Evolutionary conservation across 2,329 filamentous ascomycete species (phyloP).

Genomic region (Penicillium hordei): DNA sequence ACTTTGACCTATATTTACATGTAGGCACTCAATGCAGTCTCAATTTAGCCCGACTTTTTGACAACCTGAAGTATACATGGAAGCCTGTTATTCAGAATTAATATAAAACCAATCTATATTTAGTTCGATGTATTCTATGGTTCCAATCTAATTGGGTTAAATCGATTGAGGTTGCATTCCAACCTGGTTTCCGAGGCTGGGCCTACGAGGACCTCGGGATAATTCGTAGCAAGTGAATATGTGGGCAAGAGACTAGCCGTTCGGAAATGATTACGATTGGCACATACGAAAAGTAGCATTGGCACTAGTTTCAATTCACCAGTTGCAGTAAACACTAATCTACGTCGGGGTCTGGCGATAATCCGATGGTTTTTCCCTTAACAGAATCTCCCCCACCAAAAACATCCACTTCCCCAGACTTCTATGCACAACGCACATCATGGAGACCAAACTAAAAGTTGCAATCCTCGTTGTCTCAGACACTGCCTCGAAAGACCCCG

Average conservation of each 20-base stretch:
- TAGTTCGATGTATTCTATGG: no score
- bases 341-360: slow-evolving; percentile 17
- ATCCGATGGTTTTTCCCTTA: slow-evolving; percentile 12
- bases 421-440: slow-evolving; percentile 18
- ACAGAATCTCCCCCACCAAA: slow-evolving; percentile 11
- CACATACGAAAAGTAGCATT: neutral
- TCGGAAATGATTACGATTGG: neutral
- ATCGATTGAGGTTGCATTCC: neutral
- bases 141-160: neutral
- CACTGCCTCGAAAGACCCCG: slow-evolving; percentile 76
- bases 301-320: neutral
- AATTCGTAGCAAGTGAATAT: neutral
- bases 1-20: neutral
- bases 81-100: neutral
- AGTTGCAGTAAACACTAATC: neutral
- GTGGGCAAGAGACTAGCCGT: neutral
- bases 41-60: neutral
- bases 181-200: neutral
- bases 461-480: slow-evolving; percentile 88
- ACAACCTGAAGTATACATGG: neutral
- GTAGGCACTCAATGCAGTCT: neutral
- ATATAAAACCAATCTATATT: neutral
- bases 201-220: neutral
- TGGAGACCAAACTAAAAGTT: slow-evolving; percentile 57
- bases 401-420: slow-evolving; percentile 13